These are phyloP conservation scores for Handroanthus guayacan DNA, from an alignment of 257 asterid species.

Conservation along the genomic window DNA sequence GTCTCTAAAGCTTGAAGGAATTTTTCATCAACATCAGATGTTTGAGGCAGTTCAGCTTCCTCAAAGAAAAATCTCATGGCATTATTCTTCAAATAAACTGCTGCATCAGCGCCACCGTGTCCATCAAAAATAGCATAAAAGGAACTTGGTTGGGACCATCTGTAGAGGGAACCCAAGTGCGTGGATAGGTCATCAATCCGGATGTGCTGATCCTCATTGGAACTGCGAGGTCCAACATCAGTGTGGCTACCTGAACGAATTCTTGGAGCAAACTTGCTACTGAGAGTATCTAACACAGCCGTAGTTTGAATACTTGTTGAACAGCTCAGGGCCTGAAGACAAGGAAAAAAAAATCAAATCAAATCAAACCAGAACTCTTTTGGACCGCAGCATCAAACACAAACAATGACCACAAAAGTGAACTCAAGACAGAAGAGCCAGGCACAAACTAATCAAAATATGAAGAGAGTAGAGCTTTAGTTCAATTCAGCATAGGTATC, in stretches of 20 bases:
- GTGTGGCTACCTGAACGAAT: slow-evolving; percentile 91
- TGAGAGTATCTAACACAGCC: slow-evolving; percentile 7
- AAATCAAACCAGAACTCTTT: background rate
- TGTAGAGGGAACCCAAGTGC: slow-evolving; percentile 62
- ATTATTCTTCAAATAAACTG: slow-evolving; percentile 71
- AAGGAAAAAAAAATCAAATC: background rate
- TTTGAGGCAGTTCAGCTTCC: slow-evolving; percentile 69
- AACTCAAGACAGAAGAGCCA: background rate
- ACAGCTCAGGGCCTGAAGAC: slow-evolving; percentile 71
- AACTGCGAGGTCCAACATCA: slow-evolving; percentile 80
- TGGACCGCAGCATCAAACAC: background rate
- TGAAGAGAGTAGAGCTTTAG: background rate
- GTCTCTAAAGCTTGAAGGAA: slow-evolving; percentile 65
- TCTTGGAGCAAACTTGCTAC: slow-evolving; percentile 52
- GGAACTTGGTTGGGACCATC: slow-evolving; percentile 76
- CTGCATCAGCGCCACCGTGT: slow-evolving; percentile 92
- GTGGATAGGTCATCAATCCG: slow-evolving; percentile 73
- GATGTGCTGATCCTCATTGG: slow-evolving; percentile 85
- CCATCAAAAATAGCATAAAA: slow-evolving; percentile 95
- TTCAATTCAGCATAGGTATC: background rate
- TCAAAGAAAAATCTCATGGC: slow-evolving; percentile 72
- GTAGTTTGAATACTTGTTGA: slow-evolving; percentile 61
- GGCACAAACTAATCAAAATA: background rate
- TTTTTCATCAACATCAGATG: slow-evolving; percentile 57
- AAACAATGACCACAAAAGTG: slow-evolving; percentile 13